Percentiles rank a stretch among this genome's conserved stretches.
These are phyloP conservation scores for Lecanosticta acicola DNA, from an alignment of 2,329 filamentous ascomycete species.

Conservation along the genomic window DNA sequence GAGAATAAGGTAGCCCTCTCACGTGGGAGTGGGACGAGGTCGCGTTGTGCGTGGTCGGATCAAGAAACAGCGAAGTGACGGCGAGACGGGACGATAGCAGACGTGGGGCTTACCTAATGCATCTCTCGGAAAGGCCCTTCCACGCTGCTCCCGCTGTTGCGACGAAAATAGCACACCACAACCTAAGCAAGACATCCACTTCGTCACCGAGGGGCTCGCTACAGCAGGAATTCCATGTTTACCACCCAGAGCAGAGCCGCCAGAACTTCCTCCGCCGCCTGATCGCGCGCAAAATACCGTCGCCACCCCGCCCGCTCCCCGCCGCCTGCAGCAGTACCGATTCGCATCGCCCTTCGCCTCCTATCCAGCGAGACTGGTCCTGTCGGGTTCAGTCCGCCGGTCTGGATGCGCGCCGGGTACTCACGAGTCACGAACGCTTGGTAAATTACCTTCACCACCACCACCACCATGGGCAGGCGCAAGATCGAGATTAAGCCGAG, in stretches of 20 bases:
- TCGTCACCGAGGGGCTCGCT: background rate
- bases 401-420: background rate
- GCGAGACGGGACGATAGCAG: too few relatives aligned
- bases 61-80: too few relatives aligned
- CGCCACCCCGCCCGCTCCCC: background rate
- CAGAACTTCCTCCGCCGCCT: background rate
- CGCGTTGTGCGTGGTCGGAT: too few relatives aligned
- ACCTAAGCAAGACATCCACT: background rate
- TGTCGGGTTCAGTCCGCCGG: background rate
- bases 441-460: slow-evolving; percentile 18
- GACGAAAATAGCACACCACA: too few relatives aligned
- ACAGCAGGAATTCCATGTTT: background rate
- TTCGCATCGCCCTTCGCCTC: background rate
- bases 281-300: background rate
- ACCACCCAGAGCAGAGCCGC: too few relatives aligned
- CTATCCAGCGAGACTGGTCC: background rate
- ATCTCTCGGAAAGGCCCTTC: too few relatives aligned
- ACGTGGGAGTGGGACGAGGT: too few relatives aligned
- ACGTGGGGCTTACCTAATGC: too few relatives aligned
- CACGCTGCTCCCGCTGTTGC: too few relatives aligned
- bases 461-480: slow-evolving; percentile 74
- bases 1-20: too few relatives aligned
- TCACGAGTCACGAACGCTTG: background rate
- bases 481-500: slow-evolving; percentile 96
- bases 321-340: background rate